These are phyloP conservation scores for Pleurotus tuoliensis DNA, from an alignment of 768 basidiomycete genomes.

Conservation along the genomic window DNA sequence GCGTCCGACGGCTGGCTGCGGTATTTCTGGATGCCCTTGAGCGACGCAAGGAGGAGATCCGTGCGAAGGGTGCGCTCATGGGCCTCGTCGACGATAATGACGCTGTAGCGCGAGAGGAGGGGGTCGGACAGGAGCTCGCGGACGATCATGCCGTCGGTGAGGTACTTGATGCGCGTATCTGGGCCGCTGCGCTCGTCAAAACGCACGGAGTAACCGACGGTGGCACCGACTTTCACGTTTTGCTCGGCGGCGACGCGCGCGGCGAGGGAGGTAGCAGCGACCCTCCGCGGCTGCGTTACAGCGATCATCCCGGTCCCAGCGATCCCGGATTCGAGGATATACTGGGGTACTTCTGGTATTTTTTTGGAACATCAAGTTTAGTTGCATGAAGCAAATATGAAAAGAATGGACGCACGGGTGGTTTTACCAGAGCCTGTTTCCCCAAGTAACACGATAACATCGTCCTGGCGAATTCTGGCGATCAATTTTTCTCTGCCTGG, in stretches of 20 bases:
- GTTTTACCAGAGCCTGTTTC: slow-evolving; percentile 99
- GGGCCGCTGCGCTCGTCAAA: slow-evolving; percentile 81
- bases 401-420: slow-evolving; percentile 68
- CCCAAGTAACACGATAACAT: slow-evolving; percentile 86
- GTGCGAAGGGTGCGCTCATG: slow-evolving; percentile 95
- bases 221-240: slow-evolving; percentile 61
- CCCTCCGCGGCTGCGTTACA: slow-evolving; percentile 91
- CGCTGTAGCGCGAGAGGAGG: slow-evolving; percentile 74
- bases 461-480: slow-evolving; percentile 68
- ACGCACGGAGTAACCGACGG: slow-evolving; percentile 93
- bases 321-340: slow-evolving; percentile 80
- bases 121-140: slow-evolving; percentile 84
- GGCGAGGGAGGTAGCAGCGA: slow-evolving; percentile 95
- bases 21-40: slow-evolving; percentile 74
- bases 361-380: too few relatives aligned
- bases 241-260: slow-evolving; percentile 86
- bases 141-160: slow-evolving; percentile 98
- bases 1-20: slow-evolving; percentile 45
- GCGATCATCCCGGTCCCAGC: slow-evolving; percentile 74
- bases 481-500: slow-evolving; percentile 74
- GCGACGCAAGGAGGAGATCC: slow-evolving; percentile 85
- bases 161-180: slow-evolving; percentile 87
- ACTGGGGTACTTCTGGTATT: slow-evolving; percentile 88
- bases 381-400: too few relatives aligned
- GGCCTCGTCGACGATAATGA: slow-evolving; percentile 93